These are phyloP conservation scores for Aaosphaeria arxii DNA, from an alignment of 2,329 filamentous ascomycete species.

Conservation along the genomic window DNA sequence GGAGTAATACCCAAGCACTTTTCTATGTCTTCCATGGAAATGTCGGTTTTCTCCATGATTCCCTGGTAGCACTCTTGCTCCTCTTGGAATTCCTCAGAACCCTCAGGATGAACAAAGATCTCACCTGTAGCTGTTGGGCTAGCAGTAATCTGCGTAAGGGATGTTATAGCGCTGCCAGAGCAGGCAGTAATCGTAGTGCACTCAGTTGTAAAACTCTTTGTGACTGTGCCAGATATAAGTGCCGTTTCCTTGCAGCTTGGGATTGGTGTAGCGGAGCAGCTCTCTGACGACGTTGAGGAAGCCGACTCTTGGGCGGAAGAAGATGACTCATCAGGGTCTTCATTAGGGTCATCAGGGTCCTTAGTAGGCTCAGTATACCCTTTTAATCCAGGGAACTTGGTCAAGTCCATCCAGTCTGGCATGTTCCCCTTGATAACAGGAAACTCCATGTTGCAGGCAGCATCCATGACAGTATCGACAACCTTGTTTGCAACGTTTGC, in stretches of 20 bases:
- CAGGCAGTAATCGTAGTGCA: constrained; percentile 5
- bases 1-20: too few relatives aligned
- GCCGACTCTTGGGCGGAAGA: neutral
- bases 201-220: constrained; percentile 2
- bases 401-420: constrained; percentile 2
- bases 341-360: too few relatives aligned
- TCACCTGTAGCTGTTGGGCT: neutral
- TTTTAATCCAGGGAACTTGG: constrained; percentile 1
- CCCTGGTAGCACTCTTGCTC: too few relatives aligned
- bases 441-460: constrained; percentile 4
- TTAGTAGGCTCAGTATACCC: neutral
- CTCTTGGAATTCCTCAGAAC: too few relatives aligned
- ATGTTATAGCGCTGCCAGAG: constrained; percentile 3
- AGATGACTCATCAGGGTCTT: neutral
- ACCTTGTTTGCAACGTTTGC: constrained; percentile 5
- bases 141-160: constrained; percentile 1
- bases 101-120: too few relatives aligned
- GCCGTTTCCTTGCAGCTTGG: constrained; percentile 2
- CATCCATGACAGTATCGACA: constrained; percentile 5
- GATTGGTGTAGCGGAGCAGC: constrained; percentile 1
- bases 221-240: constrained; percentile 3
- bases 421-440: constrained; percentile 3
- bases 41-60: too few relatives aligned
- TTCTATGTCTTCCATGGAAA: too few relatives aligned
- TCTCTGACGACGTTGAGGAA: neutral